Percentiles rank a stretch among this genome's conserved stretches.
Conservation (phyloP, 2,329 filamentous ascomycete genomes). For the Lasiodiplodia hormozganensis region DNA sequence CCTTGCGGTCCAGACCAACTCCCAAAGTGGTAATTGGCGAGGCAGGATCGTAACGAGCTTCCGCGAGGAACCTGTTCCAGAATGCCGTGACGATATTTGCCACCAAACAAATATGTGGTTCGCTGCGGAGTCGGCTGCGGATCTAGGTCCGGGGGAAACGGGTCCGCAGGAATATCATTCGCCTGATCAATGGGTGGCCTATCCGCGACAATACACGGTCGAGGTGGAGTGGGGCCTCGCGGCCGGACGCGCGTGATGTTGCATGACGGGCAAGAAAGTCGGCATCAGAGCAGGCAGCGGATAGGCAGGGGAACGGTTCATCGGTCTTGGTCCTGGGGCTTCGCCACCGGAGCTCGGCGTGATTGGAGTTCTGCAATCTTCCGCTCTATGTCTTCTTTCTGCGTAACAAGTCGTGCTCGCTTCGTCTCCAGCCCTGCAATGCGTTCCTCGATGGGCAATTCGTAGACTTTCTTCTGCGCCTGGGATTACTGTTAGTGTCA, state of each 20-base stretch:
- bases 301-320: not conserved
- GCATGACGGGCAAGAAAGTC: conserved; percentile 21
- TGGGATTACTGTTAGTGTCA: not conserved
- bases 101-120: not conserved
- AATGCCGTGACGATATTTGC: conserved; percentile 2
- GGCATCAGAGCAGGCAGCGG: not conserved
- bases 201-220: conserved; percentile 1
- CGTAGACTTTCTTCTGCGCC: conserved; percentile 16
- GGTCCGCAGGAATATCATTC: not conserved
- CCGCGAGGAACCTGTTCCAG: not conserved
- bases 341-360: conserved; percentile 17
- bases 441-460: conserved; percentile 53
- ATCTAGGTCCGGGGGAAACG: not conserved
- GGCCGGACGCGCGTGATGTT: conserved; percentile 1
- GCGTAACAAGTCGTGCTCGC: conserved; percentile 57
- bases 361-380: conserved; percentile 59
- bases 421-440: conserved; percentile 61
- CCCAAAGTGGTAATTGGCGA: not conserved
- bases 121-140: not conserved
- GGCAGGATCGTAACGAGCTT: not conserved
- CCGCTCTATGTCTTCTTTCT: conserved; percentile 61
- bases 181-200: not conserved
- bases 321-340: conserved; percentile 8
- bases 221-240: conserved; percentile 2
- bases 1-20: not conserved